Base-by-base conservation (phyloP, 306 rosid genomes). In the Cucumis hystrix region DNA sequence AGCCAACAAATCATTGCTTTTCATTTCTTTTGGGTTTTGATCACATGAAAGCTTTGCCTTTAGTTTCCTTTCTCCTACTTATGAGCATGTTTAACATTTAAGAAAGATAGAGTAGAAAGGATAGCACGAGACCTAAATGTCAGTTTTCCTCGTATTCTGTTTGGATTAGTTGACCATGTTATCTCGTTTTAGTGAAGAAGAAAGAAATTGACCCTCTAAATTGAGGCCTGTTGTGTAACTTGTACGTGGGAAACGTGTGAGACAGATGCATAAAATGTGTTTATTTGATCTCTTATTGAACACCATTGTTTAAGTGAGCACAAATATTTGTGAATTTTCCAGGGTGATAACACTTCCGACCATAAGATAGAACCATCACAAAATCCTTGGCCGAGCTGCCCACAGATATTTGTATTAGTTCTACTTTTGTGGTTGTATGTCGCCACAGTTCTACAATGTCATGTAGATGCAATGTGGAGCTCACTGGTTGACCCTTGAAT, bases 371-470 rank as follows among this genome's bases (percentile, higher is more conserved):
- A 74, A 86, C 90, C 99, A 92, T 95, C 79, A 95, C 97, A 71
- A 92, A 95, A 81, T 95, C 97, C 85, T 95, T 95, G 18, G 98
- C 98, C 0, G 97, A 91, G 82, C 97, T 88, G 23, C 99, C 98
- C 35, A 91, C 92, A 10, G 92, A 81, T 77, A 94, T 90, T 1
- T 92, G 89, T 59, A 88, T 77, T 83, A 77, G 90, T 81, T 89
- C 91, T 0, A 89, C 74, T n/a, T 93, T 70, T 37, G 98, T 84
- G 62, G 89, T 88, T 18, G 92, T 86, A 66, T 89, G 85, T 78
- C 84, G 87, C 98, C 99, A 95, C 80, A 90, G 78, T 69, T 95
- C 96, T n/a, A 91, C 92, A 6, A 95, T 75, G 80, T 84, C 84
- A 45, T 89, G 91, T 64, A 95, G 88, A 75, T 84, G 88, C 81